Evolutionary conservation across 345 rosid genomes (phyloP), one percentile per base, ranked within the genome.

Genomic region (Erysimum cheiranthoides): DNA sequence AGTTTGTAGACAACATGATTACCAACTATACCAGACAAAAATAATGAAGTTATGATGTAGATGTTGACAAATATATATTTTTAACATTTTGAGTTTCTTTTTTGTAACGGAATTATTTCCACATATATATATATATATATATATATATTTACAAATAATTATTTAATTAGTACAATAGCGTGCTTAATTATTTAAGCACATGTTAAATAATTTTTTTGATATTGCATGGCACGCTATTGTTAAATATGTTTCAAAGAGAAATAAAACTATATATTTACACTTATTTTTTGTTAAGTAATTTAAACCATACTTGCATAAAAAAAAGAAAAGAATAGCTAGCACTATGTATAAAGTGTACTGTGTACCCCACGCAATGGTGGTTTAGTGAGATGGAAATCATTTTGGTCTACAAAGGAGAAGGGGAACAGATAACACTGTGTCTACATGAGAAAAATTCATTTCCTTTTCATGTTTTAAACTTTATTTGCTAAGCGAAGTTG

Each of bases 331-430:
- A 2, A 39, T 2, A 5, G 45, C 49, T n/a, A 11, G 52, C 42
- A 38, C 31, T 5, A 10, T 28, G 5, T 28, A 30, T 18, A 27
- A 39, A 63, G 54, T 45, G 74, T 31, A 5, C 4, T 11, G 52
- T 40, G 61, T 67, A 13, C 45, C 79, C 79, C 74, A 75, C 39
- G 58, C 16, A 5, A 42, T 68, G 79, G 79, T 75, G 79, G 79
- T 68, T 68, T 68, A n/a, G 63, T 68, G 79, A 75, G 53, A 68
- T 68, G 79, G 63, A 75, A 40, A 25, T 50, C 74, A 75, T 75
- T 68, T 40, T 50, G 38, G 69, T 50, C 39, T 32, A 40, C 45
- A 62, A 38, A 39, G 32, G 51, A 65, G 64, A 54, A 66, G 28
- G 10, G 73, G 73, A 50, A 46, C 67, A 66, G 0, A 57, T 36